Evolutionary conservation across 306 rosid species (phyloP), one percentile per base, ranked within the genome.

Genomic region (Cicer pinnatifidum): DNA sequence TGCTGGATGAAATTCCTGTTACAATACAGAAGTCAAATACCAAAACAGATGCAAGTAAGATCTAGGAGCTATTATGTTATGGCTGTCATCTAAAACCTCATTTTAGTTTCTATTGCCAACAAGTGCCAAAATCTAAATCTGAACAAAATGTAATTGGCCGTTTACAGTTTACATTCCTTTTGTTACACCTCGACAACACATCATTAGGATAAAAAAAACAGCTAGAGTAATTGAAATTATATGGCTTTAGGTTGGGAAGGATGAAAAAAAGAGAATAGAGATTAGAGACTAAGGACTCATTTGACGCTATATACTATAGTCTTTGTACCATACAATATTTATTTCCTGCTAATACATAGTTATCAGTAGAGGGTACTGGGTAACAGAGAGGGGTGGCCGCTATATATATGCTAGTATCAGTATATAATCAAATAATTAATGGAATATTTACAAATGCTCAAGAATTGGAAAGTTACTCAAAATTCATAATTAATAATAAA

Each of bases 1-100:
- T 73, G 79, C 91, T 88, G 37, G 96, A 82, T 16, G 88, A 76
- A 81, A 91, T 80, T 61, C 96, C 97, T 91, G 88, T 78, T 57
- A 68, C 67, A 78, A 75, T 39, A 78, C 23, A 63, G 60, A 78
- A 45, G 72, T 79, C 65, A 81, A 76, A 77, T 38, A 43, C 44
- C 38, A 54, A 69, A 74, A 75, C 48, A 78, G 35, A 75, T 46
- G 40, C 65, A 61, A 43, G 57, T 38, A 66, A 61, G 41, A 68
- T 48, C 76, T 58, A 40, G 41, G 37, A 71, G 48, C 13, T 60
- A 60, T 19, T 37, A 69, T 15, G 43, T 19, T 37, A 69, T 15
- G 43, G 10, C 56, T 58, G 51, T 71, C 59, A 59, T 48, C 53
- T 23, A 15, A 69, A 69, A 33, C 15, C 58, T 48, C 61, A 54